Evolutionary conservation across 2,329 filamentous ascomycete species (phyloP).

Genomic region (Verruconis gallopava): DNA sequence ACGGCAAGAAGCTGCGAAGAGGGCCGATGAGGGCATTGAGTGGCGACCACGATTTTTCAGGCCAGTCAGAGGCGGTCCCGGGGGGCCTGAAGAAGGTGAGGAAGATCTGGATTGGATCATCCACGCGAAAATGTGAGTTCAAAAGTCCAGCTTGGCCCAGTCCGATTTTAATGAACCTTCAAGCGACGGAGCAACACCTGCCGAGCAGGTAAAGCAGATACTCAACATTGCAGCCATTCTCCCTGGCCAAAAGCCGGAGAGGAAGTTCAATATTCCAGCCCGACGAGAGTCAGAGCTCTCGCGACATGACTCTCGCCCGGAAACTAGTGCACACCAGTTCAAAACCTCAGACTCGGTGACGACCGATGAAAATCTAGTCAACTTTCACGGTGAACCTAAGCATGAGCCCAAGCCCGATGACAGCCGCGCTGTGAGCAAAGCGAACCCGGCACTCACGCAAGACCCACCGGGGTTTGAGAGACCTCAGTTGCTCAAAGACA

Average conservation of each 20-base stretch:
- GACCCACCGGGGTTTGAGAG: neutral
- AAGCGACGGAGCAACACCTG: conserved; percentile 51
- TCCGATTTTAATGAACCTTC: neutral
- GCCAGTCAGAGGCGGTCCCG: conserved; percentile 54
- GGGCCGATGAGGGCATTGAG: conserved; percentile 65
- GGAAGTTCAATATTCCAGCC: conserved; percentile 30
- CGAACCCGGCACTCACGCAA: conserved; percentile 3
- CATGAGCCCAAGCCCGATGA: neutral
- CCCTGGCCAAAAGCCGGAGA: conserved; percentile 52
- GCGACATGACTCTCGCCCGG: neutral
- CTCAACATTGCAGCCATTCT: conserved; percentile 76
- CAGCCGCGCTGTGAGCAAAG: neutral
- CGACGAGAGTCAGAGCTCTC: conserved; percentile 7
- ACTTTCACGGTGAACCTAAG: conserved; percentile 1
- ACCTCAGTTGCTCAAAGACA: conserved; percentile 5
- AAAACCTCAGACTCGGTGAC: neutral
- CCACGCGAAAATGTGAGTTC: conserved; percentile 61
- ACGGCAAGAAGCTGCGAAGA: conserved; percentile 70
- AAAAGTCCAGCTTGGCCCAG: neutral
- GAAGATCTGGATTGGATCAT: conserved; percentile 94
- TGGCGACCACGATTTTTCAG: conserved; percentile 86
- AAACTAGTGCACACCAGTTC: neutral
- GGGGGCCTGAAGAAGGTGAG: conserved; percentile 63
- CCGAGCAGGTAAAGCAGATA: conserved; percentile 68
- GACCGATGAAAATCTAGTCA: neutral